Conservation (phyloP, 768 basidiomycete genomes). For the Termitomyces sp. region DNA sequence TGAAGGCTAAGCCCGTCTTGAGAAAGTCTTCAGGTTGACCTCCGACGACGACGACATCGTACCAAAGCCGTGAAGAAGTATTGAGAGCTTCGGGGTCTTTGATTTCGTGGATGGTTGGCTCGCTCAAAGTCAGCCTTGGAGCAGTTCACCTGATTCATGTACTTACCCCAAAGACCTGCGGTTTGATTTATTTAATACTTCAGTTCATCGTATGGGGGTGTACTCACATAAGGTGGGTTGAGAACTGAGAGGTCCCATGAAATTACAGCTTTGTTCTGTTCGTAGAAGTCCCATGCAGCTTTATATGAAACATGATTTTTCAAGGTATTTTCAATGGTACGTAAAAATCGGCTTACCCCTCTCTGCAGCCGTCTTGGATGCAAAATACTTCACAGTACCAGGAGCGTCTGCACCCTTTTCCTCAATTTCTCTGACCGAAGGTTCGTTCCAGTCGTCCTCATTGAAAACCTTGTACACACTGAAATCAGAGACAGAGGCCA, state of each 20-base stretch:
- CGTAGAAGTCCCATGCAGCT: constrained; percentile 37
- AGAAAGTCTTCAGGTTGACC: constrained; percentile 16
- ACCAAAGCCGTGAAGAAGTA: constrained; percentile 27
- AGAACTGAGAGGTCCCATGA: constrained; percentile 48
- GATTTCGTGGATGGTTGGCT: constrained; percentile 34
- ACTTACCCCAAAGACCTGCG: constrained; percentile 26
- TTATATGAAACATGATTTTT: neutral
- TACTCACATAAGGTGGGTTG: constrained; percentile 44
- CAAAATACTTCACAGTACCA: constrained; percentile 13
- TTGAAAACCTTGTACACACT: constrained; percentile 24
- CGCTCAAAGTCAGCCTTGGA: neutral
- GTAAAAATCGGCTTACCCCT: constrained; percentile 23
- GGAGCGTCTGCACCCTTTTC: constrained; percentile 42
- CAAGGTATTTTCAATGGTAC: no score
- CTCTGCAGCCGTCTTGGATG: constrained; percentile 58
- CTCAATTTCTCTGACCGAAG: constrained; percentile 38
- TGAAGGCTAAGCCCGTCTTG: constrained; percentile 20
- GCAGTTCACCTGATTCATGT: neutral
- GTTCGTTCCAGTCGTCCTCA: constrained; percentile 58
- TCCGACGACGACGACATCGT: constrained; percentile 21
- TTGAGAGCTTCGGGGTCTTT: constrained; percentile 24
- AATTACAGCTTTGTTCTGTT: constrained; percentile 28
- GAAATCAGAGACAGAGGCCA: constrained; percentile 36
- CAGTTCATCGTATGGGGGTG: neutral
- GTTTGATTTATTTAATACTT: neutral